Conservation (phyloP, 306 rosid genomes). For the Acacia melanoxylon region DNA sequence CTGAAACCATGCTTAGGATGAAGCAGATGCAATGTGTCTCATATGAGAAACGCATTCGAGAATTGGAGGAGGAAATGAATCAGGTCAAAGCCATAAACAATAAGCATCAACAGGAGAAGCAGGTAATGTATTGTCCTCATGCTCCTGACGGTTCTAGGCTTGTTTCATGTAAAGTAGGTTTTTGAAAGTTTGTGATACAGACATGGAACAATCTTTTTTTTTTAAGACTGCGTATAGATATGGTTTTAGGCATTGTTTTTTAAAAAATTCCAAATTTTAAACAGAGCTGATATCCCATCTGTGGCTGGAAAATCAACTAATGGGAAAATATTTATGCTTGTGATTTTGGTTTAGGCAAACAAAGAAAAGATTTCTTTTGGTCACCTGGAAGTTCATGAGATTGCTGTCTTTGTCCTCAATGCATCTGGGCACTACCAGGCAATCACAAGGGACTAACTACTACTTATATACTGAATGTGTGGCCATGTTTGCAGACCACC, state of each 20-base stretch:
- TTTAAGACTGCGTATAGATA: neutral
- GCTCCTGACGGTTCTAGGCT: conserved; percentile 2
- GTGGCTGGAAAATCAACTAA: neutral
- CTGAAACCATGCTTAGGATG: conserved; percentile 72
- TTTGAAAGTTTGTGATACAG: neutral
- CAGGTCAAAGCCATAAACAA: conserved; percentile 73
- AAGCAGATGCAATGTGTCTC: conserved; percentile 80
- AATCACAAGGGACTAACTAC: conserved; percentile 75
- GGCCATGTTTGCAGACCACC: conserved; percentile 67
- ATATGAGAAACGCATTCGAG: conserved; percentile 88
- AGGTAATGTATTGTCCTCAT: conserved; percentile 50
- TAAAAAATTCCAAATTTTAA: neutral
- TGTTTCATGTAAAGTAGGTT: neutral
- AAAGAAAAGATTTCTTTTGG: conserved; percentile 87
- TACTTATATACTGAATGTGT: conserved; percentile 84
- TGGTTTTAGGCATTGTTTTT: neutral
- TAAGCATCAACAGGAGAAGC: conserved; percentile 90
- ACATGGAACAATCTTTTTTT: neutral
- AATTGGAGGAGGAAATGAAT: conserved; percentile 80
- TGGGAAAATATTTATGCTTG: conserved; percentile 14
- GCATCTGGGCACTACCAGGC: conserved; percentile 79
- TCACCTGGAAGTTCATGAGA: conserved; percentile 80
- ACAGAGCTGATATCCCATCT: neutral
- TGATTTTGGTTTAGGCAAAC: conserved; percentile 67
- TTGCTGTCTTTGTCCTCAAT: conserved; percentile 82